A percentile compares a stretch with the other conserved stretches of the same genome.
Evolutionary conservation across 441 rosid species (phyloP).

Genomic region (Aleurites moluccanus): DNA sequence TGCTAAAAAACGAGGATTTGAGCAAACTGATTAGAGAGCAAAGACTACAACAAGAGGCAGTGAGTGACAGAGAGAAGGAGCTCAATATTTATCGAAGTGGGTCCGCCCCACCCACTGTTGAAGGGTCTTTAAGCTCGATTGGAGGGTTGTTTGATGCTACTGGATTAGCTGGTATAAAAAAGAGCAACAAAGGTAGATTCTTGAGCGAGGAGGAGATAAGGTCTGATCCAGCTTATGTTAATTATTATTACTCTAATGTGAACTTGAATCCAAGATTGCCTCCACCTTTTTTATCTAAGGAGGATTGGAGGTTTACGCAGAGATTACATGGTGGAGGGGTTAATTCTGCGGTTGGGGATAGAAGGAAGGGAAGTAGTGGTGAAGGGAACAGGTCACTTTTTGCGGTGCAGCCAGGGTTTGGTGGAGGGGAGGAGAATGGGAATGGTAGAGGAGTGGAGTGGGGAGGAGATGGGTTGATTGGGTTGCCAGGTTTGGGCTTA

Average conservation of each 20-base stretch:
- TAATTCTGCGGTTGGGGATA: constrained; percentile 49
- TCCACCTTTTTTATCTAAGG: constrained; percentile 65
- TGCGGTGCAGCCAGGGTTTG: constrained; percentile 51
- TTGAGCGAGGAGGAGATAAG: constrained; percentile 58
- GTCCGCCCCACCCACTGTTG: constrained; percentile 79
- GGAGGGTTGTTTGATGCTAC: constrained; percentile 51
- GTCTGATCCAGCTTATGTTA: constrained; percentile 63
- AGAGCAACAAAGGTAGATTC: constrained; percentile 36
- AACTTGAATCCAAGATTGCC: constrained; percentile 74
- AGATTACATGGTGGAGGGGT: constrained; percentile 43
- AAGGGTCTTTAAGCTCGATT: constrained; percentile 60
- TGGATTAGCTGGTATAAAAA: constrained; percentile 24
- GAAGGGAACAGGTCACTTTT: constrained; percentile 45
- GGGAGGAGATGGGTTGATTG: constrained; percentile 75
- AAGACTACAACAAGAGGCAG: constrained; percentile 39
- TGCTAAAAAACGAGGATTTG: constrained; percentile 56
- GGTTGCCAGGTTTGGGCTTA: constrained; percentile 57
- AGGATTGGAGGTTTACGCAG: constrained; percentile 70
- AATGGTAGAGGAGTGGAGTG: constrained; percentile 47
- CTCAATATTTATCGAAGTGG: constrained; percentile 62
- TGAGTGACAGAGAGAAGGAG: constrained; percentile 52
- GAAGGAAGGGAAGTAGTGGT: constrained; percentile 39
- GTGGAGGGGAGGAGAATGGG: constrained; percentile 45
- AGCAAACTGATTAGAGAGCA: constrained; percentile 49
- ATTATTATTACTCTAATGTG: constrained; percentile 59